Base-by-base conservation (phyloP, 2,329 filamentous ascomycete species). In the Zarea fungicola region DNA sequence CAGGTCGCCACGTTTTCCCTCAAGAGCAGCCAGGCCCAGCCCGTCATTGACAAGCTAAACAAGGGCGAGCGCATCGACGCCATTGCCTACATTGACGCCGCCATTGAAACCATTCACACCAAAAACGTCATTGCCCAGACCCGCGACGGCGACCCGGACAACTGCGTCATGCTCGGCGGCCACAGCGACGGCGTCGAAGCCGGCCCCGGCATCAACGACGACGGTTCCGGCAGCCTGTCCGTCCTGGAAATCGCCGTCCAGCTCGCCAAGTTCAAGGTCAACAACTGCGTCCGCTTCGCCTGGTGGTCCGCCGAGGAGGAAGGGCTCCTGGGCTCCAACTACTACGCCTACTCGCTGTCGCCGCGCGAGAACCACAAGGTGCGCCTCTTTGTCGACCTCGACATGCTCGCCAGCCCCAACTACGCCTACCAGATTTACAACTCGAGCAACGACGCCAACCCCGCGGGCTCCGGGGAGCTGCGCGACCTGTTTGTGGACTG, bases 121-220 rank as follows among this genome's bases (percentile, higher is more conserved):
- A 72, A 66, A 59, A 85, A 85, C 62, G 74, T 85, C 53, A 68
- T 86, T 42, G 80, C 80, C 2, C 80, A 85, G 66, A 85, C 81
- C 0, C 67, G 64, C 1, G 71, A 65, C 11, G 80, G 83, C 8
- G 81, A 85, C 60, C 69, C 68, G 2, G 69, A 83, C 28, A 83
- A 85, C 66, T 82, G 79, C 56, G 78, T 85, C 39, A 80, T 83
- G 77, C 71, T 84, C 1, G 81, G 82, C 16, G 82, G 74, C 2
- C 82, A 85, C 67, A 81, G 75, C 28, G 81, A 85, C 61, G 79
- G 76, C 53, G 82, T 85, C 14, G 60, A 70, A 1, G 81, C 78
- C 44, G 82, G 83, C 1, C 81, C 82, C 1, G 86, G 86, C 18
- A 89, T 90, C 73, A 90, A 90, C 63, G 86, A 90, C 57, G 84